phyloP scores from a whole-genome alignment of 2,329 filamentous ascomycete genomes.

The Nigrograna mackinnonii region DNA sequence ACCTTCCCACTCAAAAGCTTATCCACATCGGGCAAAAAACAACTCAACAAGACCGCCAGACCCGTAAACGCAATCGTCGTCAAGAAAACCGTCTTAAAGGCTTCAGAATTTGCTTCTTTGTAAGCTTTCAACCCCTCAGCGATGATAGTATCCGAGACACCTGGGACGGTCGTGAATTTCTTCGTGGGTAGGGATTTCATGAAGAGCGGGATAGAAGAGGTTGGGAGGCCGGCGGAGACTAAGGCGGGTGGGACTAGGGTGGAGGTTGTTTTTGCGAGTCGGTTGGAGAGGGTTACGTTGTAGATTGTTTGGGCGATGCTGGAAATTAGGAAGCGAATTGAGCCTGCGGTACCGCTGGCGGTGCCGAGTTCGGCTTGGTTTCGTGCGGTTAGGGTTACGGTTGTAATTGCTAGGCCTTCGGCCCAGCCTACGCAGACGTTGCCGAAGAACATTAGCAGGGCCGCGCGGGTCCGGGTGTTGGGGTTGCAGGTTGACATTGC shows the following conservation, averaged over 20 bases:
- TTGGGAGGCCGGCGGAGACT: constrained; percentile 38
- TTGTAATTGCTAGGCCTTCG: too few relatives aligned
- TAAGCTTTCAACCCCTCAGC: constrained; percentile 29
- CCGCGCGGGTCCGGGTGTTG: constrained; percentile 12
- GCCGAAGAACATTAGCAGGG: constrained; percentile 13
- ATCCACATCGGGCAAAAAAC: constrained; percentile 37
- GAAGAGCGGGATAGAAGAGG: constrained; percentile 34
- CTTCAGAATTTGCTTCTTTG: constrained; percentile 33
- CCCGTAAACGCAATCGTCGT: constrained; percentile 39
- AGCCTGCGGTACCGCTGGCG: too few relatives aligned
- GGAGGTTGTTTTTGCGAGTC: constrained; percentile 9
- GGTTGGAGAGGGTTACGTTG: constrained; percentile 11
- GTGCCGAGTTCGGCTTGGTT: too few relatives aligned
- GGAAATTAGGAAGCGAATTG: too few relatives aligned
- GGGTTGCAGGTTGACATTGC: constrained; percentile 17
- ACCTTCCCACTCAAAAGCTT: constrained; percentile 11
- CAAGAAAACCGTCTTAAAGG: constrained; percentile 40
- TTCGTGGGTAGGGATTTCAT: constrained; percentile 17
- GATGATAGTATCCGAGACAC: constrained; percentile 29
- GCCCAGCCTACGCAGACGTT: too few relatives aligned
- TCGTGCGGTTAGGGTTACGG: too few relatives aligned
- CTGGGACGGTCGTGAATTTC: constrained; percentile 20
- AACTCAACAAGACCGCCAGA: constrained; percentile 27
- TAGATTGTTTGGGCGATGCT: too few relatives aligned
- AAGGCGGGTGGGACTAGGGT: constrained; percentile 7